Conservation (phyloP, 2,329 filamentous ascomycete species). For the Xylogone sp. region DNA sequence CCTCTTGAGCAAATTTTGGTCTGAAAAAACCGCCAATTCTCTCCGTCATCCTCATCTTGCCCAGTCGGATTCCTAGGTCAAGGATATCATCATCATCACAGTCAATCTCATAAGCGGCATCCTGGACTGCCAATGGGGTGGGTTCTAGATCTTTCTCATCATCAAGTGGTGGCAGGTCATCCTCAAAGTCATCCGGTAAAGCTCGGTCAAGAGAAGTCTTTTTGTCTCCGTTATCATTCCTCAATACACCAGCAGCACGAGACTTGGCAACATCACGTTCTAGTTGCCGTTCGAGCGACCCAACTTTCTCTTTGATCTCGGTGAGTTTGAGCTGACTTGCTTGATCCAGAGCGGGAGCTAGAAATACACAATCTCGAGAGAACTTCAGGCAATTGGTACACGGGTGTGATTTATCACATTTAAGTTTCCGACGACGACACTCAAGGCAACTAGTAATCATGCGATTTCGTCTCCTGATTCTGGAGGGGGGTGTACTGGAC, state of each 20-base stretch:
- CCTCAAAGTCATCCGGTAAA: conserved; percentile 45
- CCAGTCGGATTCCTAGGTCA: conserved; percentile 68
- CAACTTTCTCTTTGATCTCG: conserved; percentile 77
- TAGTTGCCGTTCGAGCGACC: conserved; percentile 64
- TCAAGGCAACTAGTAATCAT: conserved; percentile 68
- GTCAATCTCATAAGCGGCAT: conserved; percentile 65
- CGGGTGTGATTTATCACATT: conserved; percentile 70
- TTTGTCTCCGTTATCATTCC: not conserved
- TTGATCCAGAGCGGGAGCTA: conserved; percentile 51
- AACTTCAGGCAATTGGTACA: conserved; percentile 55
- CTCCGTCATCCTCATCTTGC: conserved; percentile 70
- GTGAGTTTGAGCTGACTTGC: conserved; percentile 66
- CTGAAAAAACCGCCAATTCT: conserved; percentile 69
- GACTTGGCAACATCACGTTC: conserved; percentile 62
- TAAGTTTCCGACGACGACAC: conserved; percentile 72
- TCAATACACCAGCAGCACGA: conserved; percentile 5
- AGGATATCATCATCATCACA: conserved; percentile 63
- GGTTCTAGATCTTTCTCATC: conserved; percentile 61
- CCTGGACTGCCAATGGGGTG: conserved; percentile 58
- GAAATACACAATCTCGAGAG: conserved; percentile 41
- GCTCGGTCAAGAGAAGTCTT: conserved; percentile 11
- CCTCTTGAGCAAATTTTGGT: conserved; percentile 68
- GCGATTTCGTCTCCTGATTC: conserved; percentile 48
- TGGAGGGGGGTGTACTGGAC: conserved; percentile 6
- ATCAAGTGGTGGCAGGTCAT: conserved; percentile 39